Base-by-base conservation (phyloP, 2,329 filamentous ascomycete species). In the Ophiostoma pallidulum region DNA sequence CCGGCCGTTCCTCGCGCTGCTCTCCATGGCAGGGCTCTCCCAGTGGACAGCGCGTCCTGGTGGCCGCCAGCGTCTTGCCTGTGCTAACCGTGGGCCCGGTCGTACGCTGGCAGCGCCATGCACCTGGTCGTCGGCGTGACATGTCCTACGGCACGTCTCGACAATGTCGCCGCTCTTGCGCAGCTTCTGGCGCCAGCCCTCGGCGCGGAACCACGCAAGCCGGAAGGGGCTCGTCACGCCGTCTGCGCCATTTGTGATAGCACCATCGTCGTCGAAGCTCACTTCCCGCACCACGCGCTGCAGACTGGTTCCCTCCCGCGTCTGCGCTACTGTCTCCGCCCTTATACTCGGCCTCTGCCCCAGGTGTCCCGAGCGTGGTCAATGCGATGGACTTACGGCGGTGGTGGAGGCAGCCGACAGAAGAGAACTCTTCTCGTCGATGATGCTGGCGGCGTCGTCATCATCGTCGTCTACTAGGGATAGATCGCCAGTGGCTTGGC, bases 111-210 rank as follows among this genome's bases (percentile, higher is more conserved):
- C 29, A 5, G 19, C 26, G 10, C 24, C 24, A 28, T 28, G 24
- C 24, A 28, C 35, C 29, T 59, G 59, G 45, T 55, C 56, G 7
- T 59, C 56, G 16, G 60, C 22, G 28, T 55, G 51, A 59, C 60
- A 62, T 49, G 62, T 60, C 60, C 61, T 61, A 19, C 64, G 54
- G 8, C 57, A 54, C 55, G 52, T 54, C 56, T 67, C 64, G 1
- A 68, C 55, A 8, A 60, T 41, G 39, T 66, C 61, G 3, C 60
- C 59, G 4, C 60, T 59, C 36, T 54, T 58, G 4, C 56, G 54
- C 22, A 68, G 49, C 43, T 59, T 56, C 32, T 58, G 58, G 18
- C 64, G 58, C 66, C 66, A 68, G 2, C 66, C 66, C 47, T 66
- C 59, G 3, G 61, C 60, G 47, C 59, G 66, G 32, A 65, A 48